Base-by-base conservation (phyloP, 2,329 filamentous ascomycete species). In the Coleophoma crateriformis region DNA sequence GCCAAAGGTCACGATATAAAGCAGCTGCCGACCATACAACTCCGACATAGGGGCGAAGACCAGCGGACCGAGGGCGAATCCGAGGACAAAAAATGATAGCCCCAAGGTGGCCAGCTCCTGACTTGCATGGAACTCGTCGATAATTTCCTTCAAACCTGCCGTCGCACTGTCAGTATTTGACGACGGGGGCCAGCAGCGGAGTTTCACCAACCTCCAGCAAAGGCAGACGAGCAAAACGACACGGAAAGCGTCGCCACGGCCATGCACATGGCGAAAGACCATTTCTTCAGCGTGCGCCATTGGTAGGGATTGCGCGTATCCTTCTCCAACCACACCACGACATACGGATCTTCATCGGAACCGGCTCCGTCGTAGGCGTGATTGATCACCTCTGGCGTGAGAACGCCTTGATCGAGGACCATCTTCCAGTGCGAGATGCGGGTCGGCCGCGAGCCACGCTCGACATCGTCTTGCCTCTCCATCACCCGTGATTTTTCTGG, bases 1-100 rank as follows among this genome's bases (percentile, higher is more conserved):
- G 50, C 73, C 64, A 57, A 81, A 82, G 11, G 78, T 81, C 47
- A 69, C 61, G 55, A 77, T 71, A 61, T 84, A 82, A 15, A 85
- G 69, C 20, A 75, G 60, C 56, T 84, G 77, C 2, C 78, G 73
- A 7, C 78, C 82, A 46, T 77, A 81, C n/a, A 85, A 61, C 59
- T 87, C 49, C 19, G 37, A 43, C 48, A 58, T 40, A 11, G 56
- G 56, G 7, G 52, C 68, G 68, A 68, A 71, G 5, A 70, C 52
- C 33, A 71, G 53, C 11, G 69, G 69, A 11, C 68, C 65, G 39
- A 71, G 57, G 2, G 68, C 68, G 49, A 71, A 71, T 15, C 69
- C 69, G 17, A 71, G 44, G 15, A 71, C 68, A 51, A 69, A 71
- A 8, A 71, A 60, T 13, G 68, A 71, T 17, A 71, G 64, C 45